Base-by-base conservation (phyloP, 345 rosid species). In the Conringia planisiliqua region DNA sequence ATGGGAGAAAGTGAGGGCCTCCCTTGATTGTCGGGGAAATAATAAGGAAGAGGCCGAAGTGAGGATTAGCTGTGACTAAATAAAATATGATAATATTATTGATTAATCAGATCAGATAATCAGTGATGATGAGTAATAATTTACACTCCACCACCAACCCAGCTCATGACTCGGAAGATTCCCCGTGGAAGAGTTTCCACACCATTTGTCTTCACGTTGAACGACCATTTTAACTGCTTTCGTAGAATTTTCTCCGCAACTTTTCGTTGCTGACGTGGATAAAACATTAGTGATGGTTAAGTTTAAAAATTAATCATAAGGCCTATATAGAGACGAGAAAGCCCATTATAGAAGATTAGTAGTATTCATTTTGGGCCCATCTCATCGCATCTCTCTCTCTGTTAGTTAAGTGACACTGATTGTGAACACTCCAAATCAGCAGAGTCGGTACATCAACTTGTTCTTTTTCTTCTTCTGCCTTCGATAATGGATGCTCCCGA, bases 401-500 rank as follows among this genome's bases (percentile, higher is more conserved):
- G 4, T 33, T 24, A 33, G 42, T 27, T 39, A 38, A 50, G 4
- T 27, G 20, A 46, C 67, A 66, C 42, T 65, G 36, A 50, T 50
- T 20, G 29, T 54, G 17, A 57, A 48, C 52, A 64, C 77, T 74
- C n/a, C 12, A 20, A 24, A 48, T 22, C 24, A 29, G 59, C 46
- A 32, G 60, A 48, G n/a, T n/a, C n/a, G n/a, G n/a, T n/a, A n/a
- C n/a, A 22, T 46, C 48, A 5, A 14, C 24, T 14, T 13, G 33
- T 30, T 47, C 16, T 11, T 57, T 32, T 7, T 58, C 76, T 46
- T 33, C 50, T 38, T 38, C 36, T 10, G 20, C n/a, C 5, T 0
- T 39, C 36, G 52, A 55, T 4, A 36, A 77, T 77, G 80, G 80
- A 72, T 13, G 61, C 67, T 63, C 1, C 29, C 71, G 70, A 54